phyloP scores from a whole-genome alignment of 2,329 filamentous ascomycete species.

The Penicillium oxalicum region DNA sequence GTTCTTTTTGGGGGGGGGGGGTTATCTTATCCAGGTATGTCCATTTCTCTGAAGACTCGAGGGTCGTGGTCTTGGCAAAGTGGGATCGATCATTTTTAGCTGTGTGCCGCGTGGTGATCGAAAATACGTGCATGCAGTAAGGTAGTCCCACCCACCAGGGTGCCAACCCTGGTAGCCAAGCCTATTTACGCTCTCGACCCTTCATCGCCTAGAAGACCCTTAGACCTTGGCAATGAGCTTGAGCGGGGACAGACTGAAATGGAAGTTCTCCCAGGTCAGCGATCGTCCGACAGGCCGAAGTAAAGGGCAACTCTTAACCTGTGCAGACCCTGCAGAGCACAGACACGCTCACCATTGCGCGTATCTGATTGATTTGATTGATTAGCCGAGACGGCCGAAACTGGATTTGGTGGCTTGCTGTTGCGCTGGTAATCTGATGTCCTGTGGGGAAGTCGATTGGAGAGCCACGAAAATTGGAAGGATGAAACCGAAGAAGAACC shows the following conservation, averaged over 20 bases:
- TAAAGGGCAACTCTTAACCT: too few relatives aligned
- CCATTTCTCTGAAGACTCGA: neutral
- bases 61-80: too few relatives aligned
- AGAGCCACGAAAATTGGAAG: neutral
- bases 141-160: too few relatives aligned
- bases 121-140: too few relatives aligned
- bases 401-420: neutral
- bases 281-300: neutral
- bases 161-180: too few relatives aligned
- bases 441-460: neutral
- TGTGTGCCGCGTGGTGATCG: too few relatives aligned
- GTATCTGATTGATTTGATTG: constrained; percentile 7
- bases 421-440: constrained; percentile 7
- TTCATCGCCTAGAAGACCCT: neutral
- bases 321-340: neutral
- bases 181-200: too few relatives aligned
- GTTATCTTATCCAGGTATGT: neutral
- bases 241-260: too few relatives aligned
- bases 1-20: neutral
- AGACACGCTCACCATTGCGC: neutral
- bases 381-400: constrained; percentile 2
- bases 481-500: too few relatives aligned
- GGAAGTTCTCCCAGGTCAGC: neutral
- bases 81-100: too few relatives aligned
- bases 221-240: neutral